These are phyloP conservation scores for Trametes villosa DNA, from an alignment of 768 basidiomycete species.

Conservation along the genomic window DNA sequence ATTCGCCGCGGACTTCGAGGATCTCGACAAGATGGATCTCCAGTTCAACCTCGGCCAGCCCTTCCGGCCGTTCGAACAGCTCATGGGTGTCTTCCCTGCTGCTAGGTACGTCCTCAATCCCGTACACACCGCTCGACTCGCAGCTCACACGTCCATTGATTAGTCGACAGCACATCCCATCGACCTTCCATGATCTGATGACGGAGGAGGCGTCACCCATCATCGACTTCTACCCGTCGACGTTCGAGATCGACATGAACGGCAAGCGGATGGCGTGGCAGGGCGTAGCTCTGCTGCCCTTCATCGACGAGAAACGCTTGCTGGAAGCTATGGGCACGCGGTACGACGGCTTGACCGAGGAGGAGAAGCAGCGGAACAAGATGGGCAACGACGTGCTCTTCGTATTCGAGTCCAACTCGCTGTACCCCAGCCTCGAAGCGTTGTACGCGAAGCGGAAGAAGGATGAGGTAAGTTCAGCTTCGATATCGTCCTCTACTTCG, in stretches of 20 bases:
- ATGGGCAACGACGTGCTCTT: constrained; percentile 87
- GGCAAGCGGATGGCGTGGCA: constrained; percentile 99
- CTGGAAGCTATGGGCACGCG: constrained; percentile 78
- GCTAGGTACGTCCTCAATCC: constrained; percentile 70
- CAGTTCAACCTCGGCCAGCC: constrained; percentile 80
- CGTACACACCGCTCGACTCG: not conserved
- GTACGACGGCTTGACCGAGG: constrained; percentile 71
- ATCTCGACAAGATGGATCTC: constrained; percentile 78
- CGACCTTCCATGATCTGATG: constrained; percentile 88
- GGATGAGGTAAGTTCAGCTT: constrained; percentile 60
- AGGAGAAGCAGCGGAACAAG: constrained; percentile 81
- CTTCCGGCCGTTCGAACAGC: constrained; percentile 96
- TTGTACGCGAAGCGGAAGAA: constrained; percentile 90
- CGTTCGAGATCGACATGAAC: constrained; percentile 99
- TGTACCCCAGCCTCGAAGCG: constrained; percentile 87
- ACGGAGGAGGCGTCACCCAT: constrained; percentile 85
- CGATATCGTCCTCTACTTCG: constrained; percentile 8
- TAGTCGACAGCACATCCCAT: constrained; percentile 85
- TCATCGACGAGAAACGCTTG: constrained; percentile 87
- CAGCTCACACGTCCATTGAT: constrained; percentile 33
- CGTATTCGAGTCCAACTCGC: constrained; percentile 78
- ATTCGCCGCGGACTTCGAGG: constrained; percentile 92
- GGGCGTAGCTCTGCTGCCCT: constrained; percentile 94
- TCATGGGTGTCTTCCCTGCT: constrained; percentile 98
- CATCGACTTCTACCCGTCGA: constrained; percentile 91